Evolutionary conservation across 129 eudicot species (phyloP), one percentile per base, ranked within the genome.

Genomic region (Tagetes erecta): DNA sequence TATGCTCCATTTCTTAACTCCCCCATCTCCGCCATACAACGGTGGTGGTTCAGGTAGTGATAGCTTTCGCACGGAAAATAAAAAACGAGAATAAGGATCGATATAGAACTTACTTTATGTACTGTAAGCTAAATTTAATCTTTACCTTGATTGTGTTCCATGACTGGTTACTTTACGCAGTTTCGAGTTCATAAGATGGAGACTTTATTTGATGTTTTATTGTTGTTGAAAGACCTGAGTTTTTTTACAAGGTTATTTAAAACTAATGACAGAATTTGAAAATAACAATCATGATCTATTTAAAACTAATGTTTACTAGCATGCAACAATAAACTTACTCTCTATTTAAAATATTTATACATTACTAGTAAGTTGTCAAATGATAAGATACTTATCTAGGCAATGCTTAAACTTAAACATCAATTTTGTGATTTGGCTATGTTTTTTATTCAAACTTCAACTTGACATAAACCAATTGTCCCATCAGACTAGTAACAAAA

Each of bases 41-140:
- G 81, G 51, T 95, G 97, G 99, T 95, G 97, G 96, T 76, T 88
- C 46, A 86, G 97, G 86, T 87, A 81, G 74, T 37, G 35, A 52
- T 68, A n/a, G 66, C 57, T 51, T 52, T 42, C 34, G 46, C 57
- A 41, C 33, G 73, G 77, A 13, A 34, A 68, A 66, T 47, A 44
- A 47, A 12, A 20, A 14, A 72, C 27, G 66, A 52, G 60, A 79
- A 72, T 79, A 72, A 79, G 36, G 68, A 72, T 65, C 59, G 3
- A 45, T 72, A 73, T 67, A 79, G 46, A 78, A 51, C 38, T 38
- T 45, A 52, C 64, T 49, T 51, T 71, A 71, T 72, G 77, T 78
- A 71, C 58, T 78, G 78, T 71, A 67, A 59, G 68, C 67, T 63
- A 72, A 67, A 33, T 63, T 64, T 20, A 55, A 41, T 34, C 33